A percentile compares a stretch with the other conserved stretches of the same genome.
phyloP scores from a whole-genome alignment of 225 moss, liverwort and hornwort species.

The Straminergon stramineum region DNA sequence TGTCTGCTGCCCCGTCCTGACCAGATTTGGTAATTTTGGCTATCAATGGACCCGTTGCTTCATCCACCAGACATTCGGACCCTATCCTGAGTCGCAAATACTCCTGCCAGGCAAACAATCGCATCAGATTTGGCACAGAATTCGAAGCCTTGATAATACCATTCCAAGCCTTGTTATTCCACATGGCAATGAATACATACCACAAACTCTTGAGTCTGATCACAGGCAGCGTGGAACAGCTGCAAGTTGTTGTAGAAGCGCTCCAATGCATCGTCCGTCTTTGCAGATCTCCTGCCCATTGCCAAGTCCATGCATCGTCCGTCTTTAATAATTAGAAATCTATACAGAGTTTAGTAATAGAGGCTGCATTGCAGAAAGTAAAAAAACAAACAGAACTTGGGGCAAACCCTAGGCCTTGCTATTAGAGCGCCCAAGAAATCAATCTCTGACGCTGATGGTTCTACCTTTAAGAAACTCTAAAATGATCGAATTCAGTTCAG shows the following conservation, averaged over 20 bases:
- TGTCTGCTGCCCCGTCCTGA: constrained; percentile 43
- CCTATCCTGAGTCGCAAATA: constrained; percentile 89
- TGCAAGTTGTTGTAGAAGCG: constrained; percentile 78
- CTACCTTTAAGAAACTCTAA: not conserved
- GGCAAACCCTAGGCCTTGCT: not conserved
- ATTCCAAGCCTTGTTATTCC: not conserved
- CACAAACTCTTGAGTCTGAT: constrained; percentile 95
- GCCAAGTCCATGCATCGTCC: not conserved
- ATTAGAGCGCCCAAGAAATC: not conserved
- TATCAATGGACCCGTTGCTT: constrained; percentile 89
- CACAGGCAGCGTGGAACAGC: constrained; percentile 86
- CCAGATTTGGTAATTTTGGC: constrained; percentile 49
- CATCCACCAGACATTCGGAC: constrained; percentile 90
- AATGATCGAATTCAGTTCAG: not conserved
- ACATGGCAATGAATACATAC: constrained; percentile 21
- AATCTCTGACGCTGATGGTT: not conserved
- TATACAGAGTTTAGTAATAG: not conserved
- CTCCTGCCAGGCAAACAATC: constrained; percentile 45
- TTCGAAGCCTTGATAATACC: not conserved
- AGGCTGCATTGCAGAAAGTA: not conserved
- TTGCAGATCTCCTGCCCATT: constrained; percentile 45
- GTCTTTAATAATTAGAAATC: not conserved
- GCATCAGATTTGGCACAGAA: not conserved
- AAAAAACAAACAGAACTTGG: not conserved
- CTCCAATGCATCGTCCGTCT: constrained; percentile 81